phyloP scores from a whole-genome alignment of 768 basidiomycete species.

The Tricholoma hemisulphureum region DNA sequence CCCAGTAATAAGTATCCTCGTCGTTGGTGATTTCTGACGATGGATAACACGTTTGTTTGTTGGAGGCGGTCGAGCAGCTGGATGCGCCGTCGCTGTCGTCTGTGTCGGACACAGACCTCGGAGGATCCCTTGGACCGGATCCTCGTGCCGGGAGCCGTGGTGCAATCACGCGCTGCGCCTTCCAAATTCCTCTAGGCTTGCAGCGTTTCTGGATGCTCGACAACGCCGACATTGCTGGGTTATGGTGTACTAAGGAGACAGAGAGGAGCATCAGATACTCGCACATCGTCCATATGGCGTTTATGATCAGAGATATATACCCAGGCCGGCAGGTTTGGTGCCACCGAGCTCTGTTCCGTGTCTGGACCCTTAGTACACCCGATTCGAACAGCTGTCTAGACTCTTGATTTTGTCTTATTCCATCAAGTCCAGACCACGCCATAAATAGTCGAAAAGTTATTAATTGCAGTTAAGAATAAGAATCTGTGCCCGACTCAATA shows the following conservation, averaged over 20 bases:
- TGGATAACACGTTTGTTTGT: slow-evolving; percentile 3
- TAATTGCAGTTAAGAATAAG: slow-evolving; percentile 2
- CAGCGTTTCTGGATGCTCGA: slow-evolving; percentile 21
- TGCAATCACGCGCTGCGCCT: slow-evolving; percentile 36
- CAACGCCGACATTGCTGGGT: slow-evolving; percentile 14
- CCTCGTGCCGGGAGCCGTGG: slow-evolving; percentile 24
- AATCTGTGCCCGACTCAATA: slow-evolving; percentile 45
- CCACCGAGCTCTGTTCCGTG: slow-evolving; percentile 14
- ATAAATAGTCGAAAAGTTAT: background rate
- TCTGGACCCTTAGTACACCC: slow-evolving; percentile 18
- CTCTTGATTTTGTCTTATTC: background rate
- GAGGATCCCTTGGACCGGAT: slow-evolving; percentile 21
- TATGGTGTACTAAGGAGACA: slow-evolving; percentile 20
- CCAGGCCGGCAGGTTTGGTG: slow-evolving; percentile 12
- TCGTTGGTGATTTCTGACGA: slow-evolving; percentile 18
- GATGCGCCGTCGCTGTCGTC: slow-evolving; percentile 17
- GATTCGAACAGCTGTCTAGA: slow-evolving; percentile 3
- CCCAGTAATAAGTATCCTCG: slow-evolving; percentile 31
- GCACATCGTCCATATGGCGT: slow-evolving; percentile 9
- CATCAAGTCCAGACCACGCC: slow-evolving; percentile 11
- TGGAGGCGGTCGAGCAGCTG: slow-evolving; percentile 15
- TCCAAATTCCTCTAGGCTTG: slow-evolving; percentile 45
- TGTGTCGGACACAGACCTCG: slow-evolving; percentile 11
- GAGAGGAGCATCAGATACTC: slow-evolving; percentile 28
- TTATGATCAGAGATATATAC: slow-evolving; percentile 22